Percentiles rank a stretch among this genome's conserved stretches.
These are phyloP conservation scores for Mercurialis annua DNA, from an alignment of 345 rosid genomes.

Conservation along the genomic window DNA sequence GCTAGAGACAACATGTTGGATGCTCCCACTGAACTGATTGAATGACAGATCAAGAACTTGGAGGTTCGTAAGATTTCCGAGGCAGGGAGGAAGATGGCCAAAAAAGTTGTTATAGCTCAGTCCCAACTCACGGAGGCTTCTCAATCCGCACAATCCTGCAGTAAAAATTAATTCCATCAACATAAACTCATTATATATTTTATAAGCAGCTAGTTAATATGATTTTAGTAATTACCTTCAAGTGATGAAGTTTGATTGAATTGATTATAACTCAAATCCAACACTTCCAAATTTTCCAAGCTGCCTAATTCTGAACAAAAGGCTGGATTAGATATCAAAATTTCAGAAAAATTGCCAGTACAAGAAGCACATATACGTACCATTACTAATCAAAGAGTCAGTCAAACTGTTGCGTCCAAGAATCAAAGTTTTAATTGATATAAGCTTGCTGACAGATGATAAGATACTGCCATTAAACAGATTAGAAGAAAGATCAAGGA, in stretches of 20 bases:
- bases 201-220: neutral
- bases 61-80: conserved; percentile 6
- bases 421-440: conserved; percentile 10
- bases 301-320: neutral
- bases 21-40: conserved; percentile 3
- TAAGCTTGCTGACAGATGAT: neutral
- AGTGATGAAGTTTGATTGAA: neutral
- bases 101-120: neutral
- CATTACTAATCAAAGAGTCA: conserved; percentile 3
- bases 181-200: too few species aligned
- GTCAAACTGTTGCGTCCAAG: neutral
- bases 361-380: neutral
- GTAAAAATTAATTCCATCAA: too few species aligned
- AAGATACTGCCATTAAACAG: neutral
- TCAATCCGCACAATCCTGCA: conserved; percentile 9
- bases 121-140: neutral
- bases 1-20: neutral
- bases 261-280: conserved; percentile 8
- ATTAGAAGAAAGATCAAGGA: neutral
- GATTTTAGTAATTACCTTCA: conserved; percentile 4
- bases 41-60: conserved; percentile 12
- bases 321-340: neutral
- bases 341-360: neutral
- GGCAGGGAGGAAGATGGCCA: conserved; percentile 7
- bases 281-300: conserved; percentile 5